phyloP scores from a whole-genome alignment of 208 protist genomes.

The Wallacemonas rigidus region DNA sequence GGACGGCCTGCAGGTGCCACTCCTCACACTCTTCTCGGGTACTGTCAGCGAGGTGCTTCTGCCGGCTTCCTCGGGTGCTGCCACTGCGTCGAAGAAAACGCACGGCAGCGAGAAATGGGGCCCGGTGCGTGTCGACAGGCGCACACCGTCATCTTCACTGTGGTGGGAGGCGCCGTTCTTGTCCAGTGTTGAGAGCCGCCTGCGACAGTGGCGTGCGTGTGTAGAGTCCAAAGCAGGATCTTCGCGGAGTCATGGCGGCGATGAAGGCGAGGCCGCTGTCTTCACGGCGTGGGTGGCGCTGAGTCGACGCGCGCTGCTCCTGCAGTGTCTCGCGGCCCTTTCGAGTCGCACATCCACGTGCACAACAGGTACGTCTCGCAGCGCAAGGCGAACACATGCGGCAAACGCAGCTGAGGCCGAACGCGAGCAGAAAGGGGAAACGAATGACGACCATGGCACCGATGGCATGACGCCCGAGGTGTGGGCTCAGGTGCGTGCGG shows the following conservation, averaged over 20 bases:
- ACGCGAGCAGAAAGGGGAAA: too few relatives aligned
- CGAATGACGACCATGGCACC: too few relatives aligned
- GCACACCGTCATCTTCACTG: not conserved
- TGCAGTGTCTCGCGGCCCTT: conserved; percentile 19
- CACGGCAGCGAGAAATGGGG: too few relatives aligned
- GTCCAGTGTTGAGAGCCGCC: not conserved
- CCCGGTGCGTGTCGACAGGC: too few relatives aligned
- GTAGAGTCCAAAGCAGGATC: conserved; percentile 13
- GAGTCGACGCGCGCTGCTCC: conserved; percentile 18
- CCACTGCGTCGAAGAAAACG: too few relatives aligned
- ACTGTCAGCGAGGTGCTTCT: not conserved
- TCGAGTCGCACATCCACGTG: not conserved
- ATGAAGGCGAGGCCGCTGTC: conserved; percentile 21
- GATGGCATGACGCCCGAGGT: not conserved
- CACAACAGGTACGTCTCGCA: too few relatives aligned
- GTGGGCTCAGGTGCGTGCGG: not conserved
- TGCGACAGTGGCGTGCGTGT: not conserved
- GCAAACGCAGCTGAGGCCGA: too few relatives aligned
- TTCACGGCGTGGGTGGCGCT: conserved; percentile 25
- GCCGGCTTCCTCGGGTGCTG: too few relatives aligned
- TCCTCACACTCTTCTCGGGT: conserved; percentile 27
- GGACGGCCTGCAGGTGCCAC: conserved; percentile 30
- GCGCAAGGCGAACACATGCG: too few relatives aligned
- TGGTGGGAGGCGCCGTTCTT: conserved; percentile 11
- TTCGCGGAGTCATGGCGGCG: conserved; percentile 21